These are phyloP conservation scores for Dryas alaskensis DNA, from an alignment of 306 rosid genomes.

Conservation along the genomic window DNA sequence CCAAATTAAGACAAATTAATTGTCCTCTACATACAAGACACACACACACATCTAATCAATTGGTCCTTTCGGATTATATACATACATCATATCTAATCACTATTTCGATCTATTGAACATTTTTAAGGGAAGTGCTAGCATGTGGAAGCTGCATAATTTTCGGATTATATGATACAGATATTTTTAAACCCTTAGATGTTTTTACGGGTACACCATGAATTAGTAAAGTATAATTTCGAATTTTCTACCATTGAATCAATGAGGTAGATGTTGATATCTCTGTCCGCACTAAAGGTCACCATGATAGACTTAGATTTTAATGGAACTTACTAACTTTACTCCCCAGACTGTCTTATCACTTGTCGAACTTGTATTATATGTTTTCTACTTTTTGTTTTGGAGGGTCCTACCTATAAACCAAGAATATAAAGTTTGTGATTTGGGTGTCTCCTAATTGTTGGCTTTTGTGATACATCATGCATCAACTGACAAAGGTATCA, in stretches of 20 bases:
- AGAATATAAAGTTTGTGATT: slow-evolving; percentile 27
- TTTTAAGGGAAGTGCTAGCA: background rate
- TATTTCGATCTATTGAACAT: slow-evolving; percentile 1
- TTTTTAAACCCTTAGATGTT: too few relatives aligned
- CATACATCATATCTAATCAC: slow-evolving; percentile 25
- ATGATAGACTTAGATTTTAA: background rate
- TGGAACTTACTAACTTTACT: background rate
- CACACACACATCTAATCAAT: slow-evolving; percentile 20
- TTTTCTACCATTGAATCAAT: too few relatives aligned
- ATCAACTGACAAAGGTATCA: slow-evolving; percentile 18
- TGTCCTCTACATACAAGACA: slow-evolving; percentile 31
- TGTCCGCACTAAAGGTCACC: too few relatives aligned
- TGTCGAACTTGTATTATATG: background rate
- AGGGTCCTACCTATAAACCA: slow-evolving; percentile 31
- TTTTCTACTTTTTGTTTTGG: slow-evolving; percentile 1
- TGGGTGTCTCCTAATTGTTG: slow-evolving; percentile 22
- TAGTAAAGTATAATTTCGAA: too few relatives aligned
- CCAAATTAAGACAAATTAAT: background rate
- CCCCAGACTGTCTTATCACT: background rate
- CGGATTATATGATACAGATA: too few relatives aligned
- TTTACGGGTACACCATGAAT: too few relatives aligned
- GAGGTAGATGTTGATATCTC: too few relatives aligned
- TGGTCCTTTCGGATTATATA: background rate
- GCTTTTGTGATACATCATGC: slow-evolving; percentile 11
- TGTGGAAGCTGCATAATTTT: too few relatives aligned